These are phyloP conservation scores for Lodderomyces beijingensis DNA, from an alignment of 1,139 yeast genomes.

Conservation along the genomic window DNA sequence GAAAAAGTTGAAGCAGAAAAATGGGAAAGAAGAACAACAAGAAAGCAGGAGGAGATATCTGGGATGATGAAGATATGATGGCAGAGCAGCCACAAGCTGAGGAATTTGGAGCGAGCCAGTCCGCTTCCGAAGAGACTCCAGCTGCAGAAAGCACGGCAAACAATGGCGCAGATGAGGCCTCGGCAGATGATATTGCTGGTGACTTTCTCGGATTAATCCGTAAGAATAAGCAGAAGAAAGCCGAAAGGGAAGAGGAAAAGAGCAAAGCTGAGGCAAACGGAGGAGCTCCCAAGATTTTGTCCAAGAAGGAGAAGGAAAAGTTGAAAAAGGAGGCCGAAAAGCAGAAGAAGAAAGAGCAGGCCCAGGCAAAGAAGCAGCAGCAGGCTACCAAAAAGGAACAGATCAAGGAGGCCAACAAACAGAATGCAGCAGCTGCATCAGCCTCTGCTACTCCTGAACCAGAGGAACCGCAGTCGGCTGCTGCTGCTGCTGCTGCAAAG, in stretches of 20 bases:
- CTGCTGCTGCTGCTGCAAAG: constrained; percentile 28
- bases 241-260: constrained; percentile 50
- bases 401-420: constrained; percentile 59
- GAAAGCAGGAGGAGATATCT: constrained; percentile 61
- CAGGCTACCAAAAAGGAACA: constrained; percentile 62
- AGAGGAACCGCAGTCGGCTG: constrained; percentile 15
- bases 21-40: constrained; percentile 55
- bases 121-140: constrained; percentile 14
- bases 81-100: constrained; percentile 54
- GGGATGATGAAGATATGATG: constrained; percentile 80
- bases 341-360: constrained; percentile 86
- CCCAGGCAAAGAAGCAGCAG: constrained; percentile 73
- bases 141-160: constrained; percentile 14
- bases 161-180: constrained; percentile 25
- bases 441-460: constrained; percentile 37
- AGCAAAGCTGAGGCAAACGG: constrained; percentile 25
- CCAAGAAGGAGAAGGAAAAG: constrained; percentile 95
- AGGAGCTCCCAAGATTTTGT: constrained; percentile 70
- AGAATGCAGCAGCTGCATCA: constrained; percentile 45
- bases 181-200: constrained; percentile 46
- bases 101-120: constrained; percentile 40
- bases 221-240: constrained; percentile 74
- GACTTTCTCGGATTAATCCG: constrained; percentile 84
- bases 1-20: constrained; percentile 3
- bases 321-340: constrained; percentile 97